Evolutionary conservation across 148 eudicot species (phyloP).

Genomic region (Bassia scoparia): DNA sequence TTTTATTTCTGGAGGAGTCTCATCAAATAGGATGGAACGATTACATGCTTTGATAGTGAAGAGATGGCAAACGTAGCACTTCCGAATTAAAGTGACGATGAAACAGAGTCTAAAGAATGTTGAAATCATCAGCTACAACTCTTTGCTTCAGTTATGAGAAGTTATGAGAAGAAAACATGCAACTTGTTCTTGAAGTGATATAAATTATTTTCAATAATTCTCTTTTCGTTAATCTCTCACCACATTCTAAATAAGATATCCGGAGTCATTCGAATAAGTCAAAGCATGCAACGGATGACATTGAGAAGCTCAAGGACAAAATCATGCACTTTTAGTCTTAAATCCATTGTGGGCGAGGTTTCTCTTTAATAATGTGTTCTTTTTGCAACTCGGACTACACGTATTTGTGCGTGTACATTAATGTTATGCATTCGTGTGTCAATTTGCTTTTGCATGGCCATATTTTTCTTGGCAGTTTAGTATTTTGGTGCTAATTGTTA

Average conservation of each 20-base stretch:
- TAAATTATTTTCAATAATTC: not conserved
- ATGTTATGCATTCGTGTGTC: too few species aligned
- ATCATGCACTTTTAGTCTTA: too few species aligned
- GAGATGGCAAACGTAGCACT: not conserved
- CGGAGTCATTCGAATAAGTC: not conserved
- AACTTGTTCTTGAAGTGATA: not conserved
- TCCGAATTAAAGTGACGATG: not conserved
- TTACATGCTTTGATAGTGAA: not conserved
- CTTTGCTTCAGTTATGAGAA: not conserved
- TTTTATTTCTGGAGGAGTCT: not conserved
- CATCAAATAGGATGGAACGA: not conserved
- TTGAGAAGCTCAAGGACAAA: constrained; percentile 1
- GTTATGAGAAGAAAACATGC: constrained; percentile 6
- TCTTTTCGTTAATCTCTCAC: not conserved
- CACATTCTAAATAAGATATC: not conserved
- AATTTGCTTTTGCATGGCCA: too few species aligned
- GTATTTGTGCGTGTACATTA: too few species aligned
- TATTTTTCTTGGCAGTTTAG: too few species aligned
- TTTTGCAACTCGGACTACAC: too few species aligned
- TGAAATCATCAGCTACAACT: constrained; percentile 2
- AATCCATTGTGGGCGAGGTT: too few species aligned
- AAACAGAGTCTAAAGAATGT: not conserved
- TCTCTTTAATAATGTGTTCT: too few species aligned
- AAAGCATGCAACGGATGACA: constrained; percentile 3
- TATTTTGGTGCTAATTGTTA: too few species aligned